Percentiles rank a stretch among this genome's conserved stretches.
phyloP scores from a whole-genome alignment of 2,329 filamentous ascomycete genomes.

The Drechmeria coniospora region DNA sequence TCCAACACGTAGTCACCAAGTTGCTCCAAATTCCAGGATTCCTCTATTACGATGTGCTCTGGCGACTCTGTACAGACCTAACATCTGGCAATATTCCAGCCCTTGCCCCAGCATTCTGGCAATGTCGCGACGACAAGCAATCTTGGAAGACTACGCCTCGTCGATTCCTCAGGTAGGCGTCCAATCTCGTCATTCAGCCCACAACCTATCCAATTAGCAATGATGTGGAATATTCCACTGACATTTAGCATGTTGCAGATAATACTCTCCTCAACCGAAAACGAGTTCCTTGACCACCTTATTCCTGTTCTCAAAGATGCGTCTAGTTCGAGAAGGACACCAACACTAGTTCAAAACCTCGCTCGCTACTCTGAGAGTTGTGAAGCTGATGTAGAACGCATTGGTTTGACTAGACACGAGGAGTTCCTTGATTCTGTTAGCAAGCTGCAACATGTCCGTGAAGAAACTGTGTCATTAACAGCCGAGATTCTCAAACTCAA shows the following conservation, averaged over 20 bases:
- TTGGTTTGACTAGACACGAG: slow-evolving; percentile 91
- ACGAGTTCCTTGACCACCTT: slow-evolving; percentile 88
- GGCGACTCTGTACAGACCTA: too few relatives aligned
- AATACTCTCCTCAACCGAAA: slow-evolving; percentile 77
- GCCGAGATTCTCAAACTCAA: slow-evolving; percentile 85
- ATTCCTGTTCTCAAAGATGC: slow-evolving; percentile 92
- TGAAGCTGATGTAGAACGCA: slow-evolving; percentile 81
- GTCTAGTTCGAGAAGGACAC: slow-evolving; percentile 55
- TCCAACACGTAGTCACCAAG: too few relatives aligned
- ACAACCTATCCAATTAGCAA: not conserved
- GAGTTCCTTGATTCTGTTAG: slow-evolving; percentile 92
- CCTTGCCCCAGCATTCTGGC: too few relatives aligned
- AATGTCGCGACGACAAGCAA: slow-evolving; percentile 30
- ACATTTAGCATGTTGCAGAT: slow-evolving; percentile 46
- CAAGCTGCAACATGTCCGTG: slow-evolving; percentile 78
- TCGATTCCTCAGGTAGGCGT: slow-evolving; percentile 27
- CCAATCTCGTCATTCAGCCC: not conserved
- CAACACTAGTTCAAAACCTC: slow-evolving; percentile 56
- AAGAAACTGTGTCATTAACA: slow-evolving; percentile 78
- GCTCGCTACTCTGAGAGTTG: slow-evolving; percentile 66
- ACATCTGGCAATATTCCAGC: too few relatives aligned
- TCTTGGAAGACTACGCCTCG: slow-evolving; percentile 30
- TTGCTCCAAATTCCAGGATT: too few relatives aligned
- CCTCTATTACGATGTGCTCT: too few relatives aligned
- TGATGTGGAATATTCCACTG: too few relatives aligned